A percentile compares a stretch with the other conserved stretches of the same genome.
phyloP scores from a whole-genome alignment of 116 monocot species.

The Dioscorea cayenensis region DNA sequence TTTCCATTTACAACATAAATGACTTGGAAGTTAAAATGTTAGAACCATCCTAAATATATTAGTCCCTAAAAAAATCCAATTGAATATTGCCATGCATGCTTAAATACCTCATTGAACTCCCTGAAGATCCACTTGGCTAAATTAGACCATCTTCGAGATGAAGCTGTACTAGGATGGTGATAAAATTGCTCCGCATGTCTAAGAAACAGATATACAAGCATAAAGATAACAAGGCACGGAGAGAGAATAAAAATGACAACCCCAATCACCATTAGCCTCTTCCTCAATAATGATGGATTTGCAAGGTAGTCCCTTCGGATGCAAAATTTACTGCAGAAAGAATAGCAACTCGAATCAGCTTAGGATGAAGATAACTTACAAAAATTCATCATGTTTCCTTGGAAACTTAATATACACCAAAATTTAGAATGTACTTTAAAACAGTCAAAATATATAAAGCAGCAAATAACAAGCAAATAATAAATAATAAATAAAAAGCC shows the following conservation, averaged over 20 bases:
- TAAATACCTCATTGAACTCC: conserved; percentile 93
- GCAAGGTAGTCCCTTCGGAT: conserved; percentile 71
- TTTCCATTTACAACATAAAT: too few relatives aligned
- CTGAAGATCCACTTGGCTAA: conserved; percentile 93
- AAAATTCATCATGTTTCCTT: neutral
- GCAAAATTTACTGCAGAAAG: conserved; percentile 77
- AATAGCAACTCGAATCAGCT: neutral
- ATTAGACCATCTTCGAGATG: conserved; percentile 94
- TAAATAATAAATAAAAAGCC: neutral
- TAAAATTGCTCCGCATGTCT: conserved; percentile 96
- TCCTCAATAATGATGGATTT: conserved; percentile 65
- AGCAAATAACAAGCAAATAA: neutral
- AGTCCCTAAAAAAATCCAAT: too few relatives aligned
- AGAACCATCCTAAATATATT: too few relatives aligned
- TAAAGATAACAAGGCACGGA: conserved; percentile 88
- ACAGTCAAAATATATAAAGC: neutral
- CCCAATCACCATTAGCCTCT: conserved; percentile 66
- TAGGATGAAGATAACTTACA: neutral
- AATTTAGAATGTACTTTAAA: neutral
- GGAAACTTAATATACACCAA: neutral
- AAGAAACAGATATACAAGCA: conserved; percentile 87
- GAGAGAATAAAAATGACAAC: conserved; percentile 73
- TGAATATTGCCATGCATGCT: too few relatives aligned
- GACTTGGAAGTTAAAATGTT: too few relatives aligned
- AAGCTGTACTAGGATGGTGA: conserved; percentile 89